A percentile compares a stretch with the other conserved stretches of the same genome.
phyloP scores from a whole-genome alignment of 1,284 basidiomycete genomes.

The Apiotrichum gracile region DNA sequence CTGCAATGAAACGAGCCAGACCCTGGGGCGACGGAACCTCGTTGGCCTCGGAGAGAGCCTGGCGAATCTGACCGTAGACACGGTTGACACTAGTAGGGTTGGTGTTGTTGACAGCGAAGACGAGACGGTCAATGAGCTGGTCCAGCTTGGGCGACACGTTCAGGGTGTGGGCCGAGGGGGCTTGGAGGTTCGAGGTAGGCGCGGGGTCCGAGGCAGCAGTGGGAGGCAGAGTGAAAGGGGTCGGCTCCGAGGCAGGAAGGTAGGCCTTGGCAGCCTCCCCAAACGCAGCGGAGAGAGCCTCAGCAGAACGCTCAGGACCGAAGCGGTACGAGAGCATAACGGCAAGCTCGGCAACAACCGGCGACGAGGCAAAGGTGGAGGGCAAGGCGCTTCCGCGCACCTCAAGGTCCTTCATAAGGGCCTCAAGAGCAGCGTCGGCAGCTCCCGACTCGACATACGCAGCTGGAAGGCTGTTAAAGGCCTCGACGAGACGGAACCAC shows the following conservation, averaged over 20 bases:
- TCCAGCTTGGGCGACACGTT: constrained; percentile 15
- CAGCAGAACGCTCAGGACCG: constrained; percentile 37
- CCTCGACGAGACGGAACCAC: constrained; percentile 17
- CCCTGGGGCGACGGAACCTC: constrained; percentile 34
- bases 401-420: constrained; percentile 51
- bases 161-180: constrained; percentile 13
- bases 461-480: constrained; percentile 1
- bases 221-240: constrained; percentile 8
- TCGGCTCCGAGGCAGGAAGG: constrained; percentile 10
- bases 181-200: constrained; percentile 9
- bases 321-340: constrained; percentile 17
- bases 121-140: constrained; percentile 16
- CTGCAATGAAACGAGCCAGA: constrained; percentile 61
- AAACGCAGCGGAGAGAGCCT: constrained; percentile 19
- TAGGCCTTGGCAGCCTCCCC: constrained; percentile 17
- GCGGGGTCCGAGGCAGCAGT: constrained; percentile 6
- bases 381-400: constrained; percentile 37
- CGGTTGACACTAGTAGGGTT: constrained; percentile 10
- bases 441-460: constrained; percentile 18
- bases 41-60: constrained; percentile 15
- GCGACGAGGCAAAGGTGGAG: constrained; percentile 23
- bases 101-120: not conserved
- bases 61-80: constrained; percentile 11
- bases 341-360: constrained; percentile 42
- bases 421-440: constrained; percentile 49